A percentile compares a stretch with the other conserved stretches of the same genome.
Evolutionary conservation across 345 rosid genomes (phyloP).

Genomic region (Acer negundo): DNA sequence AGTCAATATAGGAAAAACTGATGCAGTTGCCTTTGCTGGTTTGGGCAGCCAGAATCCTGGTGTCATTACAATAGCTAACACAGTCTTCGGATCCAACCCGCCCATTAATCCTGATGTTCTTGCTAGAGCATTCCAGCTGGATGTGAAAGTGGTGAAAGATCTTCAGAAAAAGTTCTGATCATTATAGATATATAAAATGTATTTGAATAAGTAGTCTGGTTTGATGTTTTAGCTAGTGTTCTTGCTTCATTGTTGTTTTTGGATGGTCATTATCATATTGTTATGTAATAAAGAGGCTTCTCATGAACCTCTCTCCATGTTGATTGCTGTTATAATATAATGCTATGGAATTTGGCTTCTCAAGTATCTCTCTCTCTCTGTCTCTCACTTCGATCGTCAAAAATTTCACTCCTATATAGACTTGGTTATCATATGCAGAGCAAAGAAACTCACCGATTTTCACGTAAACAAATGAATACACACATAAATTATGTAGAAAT

Average conservation of each 20-base stretch:
- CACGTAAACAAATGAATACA: too few relatives aligned
- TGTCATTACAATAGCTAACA: conserved; percentile 12
- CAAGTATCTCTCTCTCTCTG: too few relatives aligned
- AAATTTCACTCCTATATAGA: too few relatives aligned
- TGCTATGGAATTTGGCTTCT: too few relatives aligned
- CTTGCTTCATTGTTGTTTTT: not conserved
- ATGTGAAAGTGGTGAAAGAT: not conserved
- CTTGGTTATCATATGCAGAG: too few relatives aligned
- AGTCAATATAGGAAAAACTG: conserved; percentile 14
- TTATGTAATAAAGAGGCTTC: not conserved
- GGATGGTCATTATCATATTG: not conserved
- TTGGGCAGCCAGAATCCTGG: conserved; percentile 35
- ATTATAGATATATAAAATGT: not conserved
- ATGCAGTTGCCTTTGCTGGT: conserved; percentile 19
- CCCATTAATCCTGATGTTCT: conserved; percentile 19
- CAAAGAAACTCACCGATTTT: too few relatives aligned
- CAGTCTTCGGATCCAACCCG: conserved; percentile 26
- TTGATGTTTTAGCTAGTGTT: not conserved
- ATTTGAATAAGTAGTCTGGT: not conserved
- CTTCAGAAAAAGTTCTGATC: conserved; percentile 14
- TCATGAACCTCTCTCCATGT: not conserved
- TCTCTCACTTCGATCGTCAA: too few relatives aligned
- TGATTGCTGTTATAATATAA: not conserved
- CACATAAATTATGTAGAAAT: too few relatives aligned
- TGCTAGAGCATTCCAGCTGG: conserved; percentile 31